Conservation (phyloP, 176 grass and related monocot species). For the Coix lacrymajobi region DNA sequence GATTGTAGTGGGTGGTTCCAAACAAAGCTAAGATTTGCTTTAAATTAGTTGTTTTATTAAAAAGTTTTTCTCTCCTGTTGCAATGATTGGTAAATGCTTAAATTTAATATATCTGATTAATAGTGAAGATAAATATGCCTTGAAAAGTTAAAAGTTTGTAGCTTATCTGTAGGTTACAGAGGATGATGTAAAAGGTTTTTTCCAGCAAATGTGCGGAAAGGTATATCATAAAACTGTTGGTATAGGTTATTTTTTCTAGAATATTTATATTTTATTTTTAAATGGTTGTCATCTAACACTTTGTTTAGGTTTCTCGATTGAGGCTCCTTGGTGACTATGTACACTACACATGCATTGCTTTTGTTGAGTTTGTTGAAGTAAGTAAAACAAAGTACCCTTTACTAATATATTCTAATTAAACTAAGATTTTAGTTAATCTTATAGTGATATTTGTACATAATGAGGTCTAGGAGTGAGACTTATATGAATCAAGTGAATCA, state of each 20-base stretch:
- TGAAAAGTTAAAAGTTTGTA: not conserved
- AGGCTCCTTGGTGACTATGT: conserved; percentile 91
- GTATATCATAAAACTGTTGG: conserved; percentile 20
- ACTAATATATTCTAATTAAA: not conserved
- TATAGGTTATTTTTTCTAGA: not conserved
- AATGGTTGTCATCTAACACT: not conserved
- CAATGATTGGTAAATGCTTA: not conserved
- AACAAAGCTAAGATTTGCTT: not conserved
- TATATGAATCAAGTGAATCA: not conserved
- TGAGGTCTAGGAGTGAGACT: not conserved
- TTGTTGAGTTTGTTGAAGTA: conserved; percentile 93
- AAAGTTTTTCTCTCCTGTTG: not conserved
- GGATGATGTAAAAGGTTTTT: conserved; percentile 80
- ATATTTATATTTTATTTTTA: conserved; percentile 1
- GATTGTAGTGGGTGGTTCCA: not conserved
- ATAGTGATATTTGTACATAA: not conserved
- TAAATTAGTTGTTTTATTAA: not conserved
- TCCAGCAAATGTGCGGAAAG: conserved; percentile 71
- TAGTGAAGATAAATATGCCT: not conserved
- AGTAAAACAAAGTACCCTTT: conserved; percentile 29
- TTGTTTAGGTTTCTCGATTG: conserved; percentile 72
- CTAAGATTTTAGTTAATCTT: not conserved
- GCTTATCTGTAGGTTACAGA: conserved; percentile 61
- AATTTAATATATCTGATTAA: not conserved
- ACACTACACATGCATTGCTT: conserved; percentile 89